Evolutionary conservation across 371 early-diverging fungal genomes (phyloP).

Genomic region (Ordospora colligata): DNA sequence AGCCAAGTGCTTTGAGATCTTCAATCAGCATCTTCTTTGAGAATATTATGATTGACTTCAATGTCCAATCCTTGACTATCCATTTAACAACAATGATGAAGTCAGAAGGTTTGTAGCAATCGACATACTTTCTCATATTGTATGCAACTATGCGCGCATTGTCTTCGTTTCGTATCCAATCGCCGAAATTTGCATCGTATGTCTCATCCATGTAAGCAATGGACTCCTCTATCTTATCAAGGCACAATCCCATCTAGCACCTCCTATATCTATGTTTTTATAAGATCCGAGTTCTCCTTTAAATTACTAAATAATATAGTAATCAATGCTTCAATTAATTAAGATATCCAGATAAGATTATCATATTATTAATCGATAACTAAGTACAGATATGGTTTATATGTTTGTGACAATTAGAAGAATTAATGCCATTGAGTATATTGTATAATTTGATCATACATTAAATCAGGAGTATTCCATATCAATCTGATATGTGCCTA

Average conservation of each 20-base stretch:
- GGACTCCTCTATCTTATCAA: constrained; percentile 56
- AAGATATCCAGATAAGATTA: background rate
- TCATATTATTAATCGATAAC: too few relatives aligned
- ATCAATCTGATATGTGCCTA: too few relatives aligned
- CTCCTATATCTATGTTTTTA: constrained; percentile 1
- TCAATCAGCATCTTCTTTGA: constrained; percentile 54
- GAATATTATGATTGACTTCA: constrained; percentile 57
- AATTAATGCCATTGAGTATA: too few relatives aligned
- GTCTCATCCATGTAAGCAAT: constrained; percentile 60
- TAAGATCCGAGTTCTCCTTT: background rate
- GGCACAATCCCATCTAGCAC: background rate
- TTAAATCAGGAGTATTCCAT: too few relatives aligned
- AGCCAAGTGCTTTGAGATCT: constrained; percentile 28
- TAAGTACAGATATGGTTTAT: too few relatives aligned
- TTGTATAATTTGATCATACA: too few relatives aligned
- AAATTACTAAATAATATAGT: constrained; percentile 3
- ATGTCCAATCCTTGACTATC: constrained; percentile 61
- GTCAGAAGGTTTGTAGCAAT: constrained; percentile 46
- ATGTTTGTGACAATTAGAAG: too few relatives aligned
- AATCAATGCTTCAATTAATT: constrained; percentile 12
- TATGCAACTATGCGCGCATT: constrained; percentile 57
- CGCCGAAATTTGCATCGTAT: constrained; percentile 63
- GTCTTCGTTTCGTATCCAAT: constrained; percentile 62
- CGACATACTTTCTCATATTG: constrained; percentile 58
- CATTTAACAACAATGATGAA: constrained; percentile 61